Percentiles rank a stretch among this genome's conserved stretches.
These are phyloP conservation scores for Nymphaea colorata DNA, from an alignment of 164 flowering plant species.

Conservation along the genomic window DNA sequence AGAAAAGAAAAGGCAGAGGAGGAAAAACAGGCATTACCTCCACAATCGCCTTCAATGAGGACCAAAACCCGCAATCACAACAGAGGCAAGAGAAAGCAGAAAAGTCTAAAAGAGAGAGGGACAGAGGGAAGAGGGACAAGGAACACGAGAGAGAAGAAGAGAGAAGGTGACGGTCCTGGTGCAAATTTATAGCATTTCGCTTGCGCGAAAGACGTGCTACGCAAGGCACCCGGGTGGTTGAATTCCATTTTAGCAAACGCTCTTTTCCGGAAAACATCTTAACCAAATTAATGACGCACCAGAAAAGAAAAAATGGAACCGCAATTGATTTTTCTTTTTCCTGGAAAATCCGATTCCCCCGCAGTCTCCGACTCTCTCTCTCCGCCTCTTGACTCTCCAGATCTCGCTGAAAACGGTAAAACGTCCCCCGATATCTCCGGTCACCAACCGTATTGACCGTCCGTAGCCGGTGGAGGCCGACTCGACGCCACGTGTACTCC, in stretches of 20 bases:
- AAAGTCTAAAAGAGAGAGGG: neutral
- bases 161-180: neutral
- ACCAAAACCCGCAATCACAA: neutral
- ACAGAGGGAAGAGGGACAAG: neutral
- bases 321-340: no score
- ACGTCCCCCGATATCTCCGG: neutral
- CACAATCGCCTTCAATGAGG: neutral
- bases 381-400: no score
- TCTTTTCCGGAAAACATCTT: neutral
- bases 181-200: neutral
- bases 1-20: neutral
- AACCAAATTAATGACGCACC: no score
- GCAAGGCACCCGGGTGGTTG: neutral
- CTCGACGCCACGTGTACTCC: neutral
- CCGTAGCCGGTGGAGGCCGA: neutral
- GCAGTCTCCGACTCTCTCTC: no score
- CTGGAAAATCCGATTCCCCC: no score
- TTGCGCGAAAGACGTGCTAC: neutral
- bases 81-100: no score
- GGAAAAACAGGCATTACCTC: neutral
- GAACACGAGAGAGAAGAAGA: neutral
- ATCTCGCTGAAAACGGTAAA: no score
- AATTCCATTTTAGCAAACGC: neutral
- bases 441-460: neutral
- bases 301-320: no score